Evolutionary conservation across 1,139 yeast genomes (phyloP).

Genomic region (Yamadazyma pseudoaaseri): DNA sequence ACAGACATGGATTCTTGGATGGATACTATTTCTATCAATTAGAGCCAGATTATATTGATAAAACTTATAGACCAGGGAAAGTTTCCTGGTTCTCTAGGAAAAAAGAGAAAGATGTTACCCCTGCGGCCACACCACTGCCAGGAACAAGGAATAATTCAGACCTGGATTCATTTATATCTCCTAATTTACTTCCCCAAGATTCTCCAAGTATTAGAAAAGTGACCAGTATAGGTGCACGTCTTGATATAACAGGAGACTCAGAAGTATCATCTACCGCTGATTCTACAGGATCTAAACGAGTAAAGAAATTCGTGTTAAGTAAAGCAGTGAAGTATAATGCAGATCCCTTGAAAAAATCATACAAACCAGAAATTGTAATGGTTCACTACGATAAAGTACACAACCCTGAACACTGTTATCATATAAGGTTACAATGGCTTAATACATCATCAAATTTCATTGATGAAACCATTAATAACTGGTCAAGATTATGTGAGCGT

Average conservation of each 20-base stretch:
- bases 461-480: conserved; percentile 79
- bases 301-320: conserved; percentile 44
- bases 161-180: conserved; percentile 28
- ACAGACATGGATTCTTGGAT: conserved; percentile 80
- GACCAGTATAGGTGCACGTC: conserved; percentile 20
- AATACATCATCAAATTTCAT: conserved; percentile 85
- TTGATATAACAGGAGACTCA: conserved; percentile 17
- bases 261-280: conserved; percentile 37
- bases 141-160: conserved; percentile 28
- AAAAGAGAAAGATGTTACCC: conserved; percentile 17
- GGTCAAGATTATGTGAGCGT: conserved; percentile 82
- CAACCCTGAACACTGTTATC: conserved; percentile 94
- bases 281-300: conserved; percentile 22
- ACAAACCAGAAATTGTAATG: conserved; percentile 72
- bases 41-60: conserved; percentile 53
- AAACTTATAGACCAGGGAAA: conserved; percentile 20
- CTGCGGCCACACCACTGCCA: conserved; percentile 12
- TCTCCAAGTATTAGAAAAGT: conserved; percentile 23
- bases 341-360: conserved; percentile 71
- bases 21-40: conserved; percentile 90
- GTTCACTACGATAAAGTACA: conserved; percentile 92
- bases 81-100: conserved; percentile 36
- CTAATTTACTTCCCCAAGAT: conserved; percentile 21
- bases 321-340: conserved; percentile 68
- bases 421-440: conserved; percentile 88